Base-by-base conservation (phyloP, 2,329 filamentous ascomycete species). In the Stemphylium vesicarium region DNA sequence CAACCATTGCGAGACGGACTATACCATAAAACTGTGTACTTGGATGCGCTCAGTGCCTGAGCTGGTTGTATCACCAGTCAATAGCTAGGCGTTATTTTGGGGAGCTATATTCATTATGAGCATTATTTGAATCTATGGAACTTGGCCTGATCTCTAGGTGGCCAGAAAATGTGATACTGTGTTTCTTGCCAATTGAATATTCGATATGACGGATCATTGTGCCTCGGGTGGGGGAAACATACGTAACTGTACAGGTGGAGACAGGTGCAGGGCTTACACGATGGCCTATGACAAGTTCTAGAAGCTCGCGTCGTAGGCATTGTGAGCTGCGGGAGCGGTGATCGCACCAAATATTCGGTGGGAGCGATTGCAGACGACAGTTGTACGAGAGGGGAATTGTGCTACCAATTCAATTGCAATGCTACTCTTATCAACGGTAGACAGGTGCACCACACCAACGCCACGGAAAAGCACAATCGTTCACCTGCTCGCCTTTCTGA, bases 41-140 rank as follows among this genome's bases (percentile, higher is more conserved):
- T 40, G 20, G 13, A 16, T 45, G 35, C 20, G 26, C 40, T 10
- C 16, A 31, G 35, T 33, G 38, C 37, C 56, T 57, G 39, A 50
- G 33, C 20, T 52, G 35, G 60, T 64, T 69, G 68, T 68, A 70
- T 60, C 59, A 71, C 60, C 54, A 70, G 42, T 64, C 50, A 51
- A 59, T 47, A 64, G 65, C 65, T 66, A 43, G 70, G 70, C 70
- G 71, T 73, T 70, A 36, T 55, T 57, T 55, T 57, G 50, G 24
- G 57, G 43, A 50, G 51, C 45, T 46, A 18, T 37, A 13, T 53
- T 39, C 46, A 36, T 41, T 38, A 44, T 13, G 15, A 26, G 35
- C 22, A 33, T 38, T 45, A 26, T 48, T 50, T 44, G 52, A 29
- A 43, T 57, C n/a, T 39, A 53, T 46, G 43, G 46, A 37, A 43